phyloP scores from a whole-genome alignment of 306 rosid genomes.

The Gleditsia sinensis region DNA sequence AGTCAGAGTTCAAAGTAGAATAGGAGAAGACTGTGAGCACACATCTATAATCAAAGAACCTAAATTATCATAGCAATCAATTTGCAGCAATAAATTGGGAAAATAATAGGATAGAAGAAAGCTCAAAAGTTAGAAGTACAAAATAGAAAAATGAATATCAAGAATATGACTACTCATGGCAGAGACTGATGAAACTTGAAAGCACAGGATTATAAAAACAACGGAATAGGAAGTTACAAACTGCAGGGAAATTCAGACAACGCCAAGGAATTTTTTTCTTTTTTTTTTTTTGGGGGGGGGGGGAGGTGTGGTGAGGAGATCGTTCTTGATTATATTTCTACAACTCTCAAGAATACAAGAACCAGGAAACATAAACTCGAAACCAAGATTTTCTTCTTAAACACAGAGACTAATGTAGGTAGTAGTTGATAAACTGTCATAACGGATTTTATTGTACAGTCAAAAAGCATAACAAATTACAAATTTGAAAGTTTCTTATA shows the following conservation, averaged over 20 bases:
- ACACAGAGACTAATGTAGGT: background rate
- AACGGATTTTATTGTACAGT: background rate
- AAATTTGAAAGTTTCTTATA: slow-evolving; percentile 5
- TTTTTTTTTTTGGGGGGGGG: too few relatives aligned
- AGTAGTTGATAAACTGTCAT: background rate
- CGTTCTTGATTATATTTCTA: too few relatives aligned
- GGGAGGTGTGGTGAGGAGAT: too few relatives aligned
- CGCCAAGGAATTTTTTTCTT: background rate
- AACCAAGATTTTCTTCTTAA: background rate
- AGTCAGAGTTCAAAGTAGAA: slow-evolving; percentile 1
- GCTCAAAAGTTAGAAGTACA: background rate
- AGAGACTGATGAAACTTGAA: slow-evolving; percentile 12
- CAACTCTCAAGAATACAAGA: background rate
- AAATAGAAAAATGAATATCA: background rate
- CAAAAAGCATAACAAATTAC: slow-evolving; percentile 1
- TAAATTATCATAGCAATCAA: background rate
- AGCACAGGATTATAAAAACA: slow-evolving; percentile 5
- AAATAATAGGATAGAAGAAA: background rate
- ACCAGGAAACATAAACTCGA: slow-evolving; percentile 14
- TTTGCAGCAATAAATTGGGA: background rate
- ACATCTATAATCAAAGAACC: background rate
- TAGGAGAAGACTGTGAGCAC: slow-evolving; percentile 1
- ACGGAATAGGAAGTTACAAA: slow-evolving; percentile 8
- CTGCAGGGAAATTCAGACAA: background rate
- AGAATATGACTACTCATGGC: too few relatives aligned